A percentile compares a stretch with the other conserved stretches of the same genome.
Conservation (phyloP, 148 eudicot genomes). For the Limonium bicolor region DNA sequence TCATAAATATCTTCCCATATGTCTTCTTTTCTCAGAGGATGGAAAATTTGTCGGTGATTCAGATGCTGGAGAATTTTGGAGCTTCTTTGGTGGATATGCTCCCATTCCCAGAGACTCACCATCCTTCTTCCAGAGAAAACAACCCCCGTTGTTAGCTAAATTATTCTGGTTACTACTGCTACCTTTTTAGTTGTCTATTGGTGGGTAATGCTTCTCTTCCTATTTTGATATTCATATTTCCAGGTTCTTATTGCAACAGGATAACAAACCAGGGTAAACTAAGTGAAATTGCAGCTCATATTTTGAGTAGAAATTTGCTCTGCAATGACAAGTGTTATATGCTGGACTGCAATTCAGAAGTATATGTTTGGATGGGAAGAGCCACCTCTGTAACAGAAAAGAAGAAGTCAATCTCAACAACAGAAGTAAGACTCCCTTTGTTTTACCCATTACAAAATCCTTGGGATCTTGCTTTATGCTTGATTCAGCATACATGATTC, state of each 20-base stretch:
- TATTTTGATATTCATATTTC: not conserved
- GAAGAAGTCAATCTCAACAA: slow-evolving; percentile 36
- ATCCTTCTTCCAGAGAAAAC: slow-evolving; percentile 17
- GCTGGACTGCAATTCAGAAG: slow-evolving; percentile 48
- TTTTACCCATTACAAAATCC: not conserved
- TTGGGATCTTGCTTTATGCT: not conserved
- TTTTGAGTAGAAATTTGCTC: slow-evolving; percentile 33
- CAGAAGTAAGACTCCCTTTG: slow-evolving; percentile 31
- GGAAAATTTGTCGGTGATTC: slow-evolving; percentile 69
- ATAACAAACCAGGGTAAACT: slow-evolving; percentile 19
- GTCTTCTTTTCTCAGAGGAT: slow-evolving; percentile 59
- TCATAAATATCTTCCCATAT: slow-evolving; percentile 3
- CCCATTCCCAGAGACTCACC: slow-evolving; percentile 46
- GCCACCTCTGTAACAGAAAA: slow-evolving; percentile 40
- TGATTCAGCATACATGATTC: not conserved
- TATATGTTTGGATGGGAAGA: slow-evolving; percentile 73
- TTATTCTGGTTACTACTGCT: slow-evolving; percentile 25
- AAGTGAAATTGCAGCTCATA: slow-evolving; percentile 12
- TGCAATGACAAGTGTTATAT: slow-evolving; percentile 48
- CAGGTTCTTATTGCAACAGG: slow-evolving; percentile 10
- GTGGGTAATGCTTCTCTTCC: not conserved
- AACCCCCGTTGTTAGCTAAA: slow-evolving; percentile 6
- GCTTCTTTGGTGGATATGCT: slow-evolving; percentile 77
- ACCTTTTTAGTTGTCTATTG: not conserved
- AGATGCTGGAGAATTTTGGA: slow-evolving; percentile 78